Percentiles rank a stretch among this genome's conserved stretches.
These are phyloP conservation scores for Cytospora schulzeri DNA, from an alignment of 2,329 filamentous ascomycete genomes.

Conservation along the genomic window DNA sequence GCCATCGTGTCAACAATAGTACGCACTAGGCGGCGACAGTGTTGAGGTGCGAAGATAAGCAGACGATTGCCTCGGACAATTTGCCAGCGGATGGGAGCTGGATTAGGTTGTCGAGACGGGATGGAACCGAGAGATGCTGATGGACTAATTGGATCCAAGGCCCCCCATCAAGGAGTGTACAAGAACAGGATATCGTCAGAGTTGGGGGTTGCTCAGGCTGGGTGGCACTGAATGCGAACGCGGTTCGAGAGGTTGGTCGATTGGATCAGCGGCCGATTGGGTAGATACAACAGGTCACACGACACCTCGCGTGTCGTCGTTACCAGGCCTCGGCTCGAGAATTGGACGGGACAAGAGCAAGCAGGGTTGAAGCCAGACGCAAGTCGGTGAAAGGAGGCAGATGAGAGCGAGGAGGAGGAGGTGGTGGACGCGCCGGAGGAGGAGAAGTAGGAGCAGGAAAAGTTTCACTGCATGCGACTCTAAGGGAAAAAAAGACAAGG, in stretches of 20 bases:
- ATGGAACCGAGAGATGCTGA: background rate
- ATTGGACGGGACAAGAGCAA: background rate
- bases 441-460: background rate
- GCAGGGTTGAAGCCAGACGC: background rate
- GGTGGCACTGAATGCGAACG: background rate
- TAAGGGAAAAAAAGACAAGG: background rate
- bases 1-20: conserved; percentile 4
- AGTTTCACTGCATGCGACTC: background rate
- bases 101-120: background rate
- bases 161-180: background rate
- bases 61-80: background rate
- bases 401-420: background rate
- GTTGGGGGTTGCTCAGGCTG: too few relatives aligned
- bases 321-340: background rate
- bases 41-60: background rate
- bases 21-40: background rate
- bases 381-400: background rate
- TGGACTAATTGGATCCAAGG: background rate
- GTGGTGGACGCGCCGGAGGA: background rate
- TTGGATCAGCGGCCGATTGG: background rate
- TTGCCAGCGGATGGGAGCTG: background rate
- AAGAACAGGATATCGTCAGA: background rate
- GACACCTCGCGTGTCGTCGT: background rate
- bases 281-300: background rate
- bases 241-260: background rate